These are phyloP conservation scores for Agrocybe pediades DNA, from an alignment of 768 basidiomycete species.

Conservation along the genomic window DNA sequence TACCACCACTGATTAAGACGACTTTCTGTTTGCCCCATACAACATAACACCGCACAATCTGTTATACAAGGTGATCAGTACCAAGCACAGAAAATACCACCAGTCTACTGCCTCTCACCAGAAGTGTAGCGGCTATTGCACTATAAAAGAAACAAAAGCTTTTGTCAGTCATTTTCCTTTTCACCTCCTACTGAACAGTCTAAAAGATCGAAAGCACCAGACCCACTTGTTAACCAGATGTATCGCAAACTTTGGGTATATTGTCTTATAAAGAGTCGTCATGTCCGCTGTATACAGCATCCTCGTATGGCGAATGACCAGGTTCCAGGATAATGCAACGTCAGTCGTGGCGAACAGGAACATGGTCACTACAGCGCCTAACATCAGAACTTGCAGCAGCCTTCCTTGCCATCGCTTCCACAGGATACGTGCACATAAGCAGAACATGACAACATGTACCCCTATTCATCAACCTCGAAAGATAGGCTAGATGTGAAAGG, in stretches of 20 bases:
- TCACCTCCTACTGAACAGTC: background rate
- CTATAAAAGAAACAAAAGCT: background rate
- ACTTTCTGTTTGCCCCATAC: too few species aligned
- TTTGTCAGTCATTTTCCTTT: too few species aligned
- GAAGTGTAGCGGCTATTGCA: background rate
- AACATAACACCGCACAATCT: background rate
- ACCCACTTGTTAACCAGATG: conserved; percentile 28
- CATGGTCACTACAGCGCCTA: conserved; percentile 18
- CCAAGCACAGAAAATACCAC: background rate
- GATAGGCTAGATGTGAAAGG: background rate
- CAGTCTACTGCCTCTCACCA: background rate
- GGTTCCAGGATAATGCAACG: conserved; percentile 18
- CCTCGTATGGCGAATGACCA: conserved; percentile 10
- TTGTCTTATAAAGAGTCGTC: conserved; percentile 5
- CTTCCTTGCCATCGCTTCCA: conserved; percentile 8
- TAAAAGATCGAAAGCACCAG: background rate
- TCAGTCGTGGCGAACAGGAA: conserved; percentile 23
- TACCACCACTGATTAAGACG: too few species aligned
- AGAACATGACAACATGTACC: conserved; percentile 31
- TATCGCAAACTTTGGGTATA: conserved; percentile 23
- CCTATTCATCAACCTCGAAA: conserved; percentile 15
- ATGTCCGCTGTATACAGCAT: conserved; percentile 9
- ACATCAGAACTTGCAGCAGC: conserved; percentile 14
- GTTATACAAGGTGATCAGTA: background rate
- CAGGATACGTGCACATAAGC: conserved; percentile 22